Base-by-base conservation (phyloP, 2,329 filamentous ascomycete species). In the Septoria petroselini region DNA sequence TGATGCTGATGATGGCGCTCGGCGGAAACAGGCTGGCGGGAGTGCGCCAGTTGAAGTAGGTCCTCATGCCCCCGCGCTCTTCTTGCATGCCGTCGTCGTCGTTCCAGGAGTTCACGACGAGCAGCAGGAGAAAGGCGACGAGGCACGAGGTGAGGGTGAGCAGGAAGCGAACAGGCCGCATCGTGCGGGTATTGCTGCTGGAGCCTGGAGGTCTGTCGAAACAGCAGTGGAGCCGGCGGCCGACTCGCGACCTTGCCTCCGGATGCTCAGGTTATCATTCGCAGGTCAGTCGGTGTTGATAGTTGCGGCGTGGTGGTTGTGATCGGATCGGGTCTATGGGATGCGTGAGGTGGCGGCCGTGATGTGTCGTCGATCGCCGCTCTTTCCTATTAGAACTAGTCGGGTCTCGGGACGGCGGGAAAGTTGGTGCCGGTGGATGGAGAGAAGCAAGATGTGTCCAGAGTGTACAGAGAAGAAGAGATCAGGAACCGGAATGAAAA, bases 1-100 rank as follows among this genome's bases (percentile, higher is more conserved):
- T 95, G 54, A 98, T 79, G 69, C 88, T 95, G 67, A 98, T 96
- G 63, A 94, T 87, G 40, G 93, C 93, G 58, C 93, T 95, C 3
- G 91, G 91, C 3, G 91, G 91, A 67, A 98, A 98, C 17, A 98
- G 82, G 15, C 88, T 90, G 57, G 91, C 88, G 1, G 91, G 75
- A 7, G 71, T 71, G n/a, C 72, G 71, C 67, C 75, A 76, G 52
- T 72, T 74, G 61, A 75, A 76, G 54, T 73, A 66, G 25, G 74
- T 63, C 29, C 67, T 65, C 23, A 75, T 53, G 49, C 58, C 60
- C 55, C 64, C 57, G 37, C 67, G 63, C 38, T 66, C 65, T 31
- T 65, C 61, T n/a, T 58, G 33, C 8, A 53, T 44, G 7, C 40
- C 43, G 11, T 56, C 46, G 39, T 49, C 50, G 12, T 47, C 45